phyloP scores from a whole-genome alignment of 441 rosid species.

The Daphne laureola region DNA sequence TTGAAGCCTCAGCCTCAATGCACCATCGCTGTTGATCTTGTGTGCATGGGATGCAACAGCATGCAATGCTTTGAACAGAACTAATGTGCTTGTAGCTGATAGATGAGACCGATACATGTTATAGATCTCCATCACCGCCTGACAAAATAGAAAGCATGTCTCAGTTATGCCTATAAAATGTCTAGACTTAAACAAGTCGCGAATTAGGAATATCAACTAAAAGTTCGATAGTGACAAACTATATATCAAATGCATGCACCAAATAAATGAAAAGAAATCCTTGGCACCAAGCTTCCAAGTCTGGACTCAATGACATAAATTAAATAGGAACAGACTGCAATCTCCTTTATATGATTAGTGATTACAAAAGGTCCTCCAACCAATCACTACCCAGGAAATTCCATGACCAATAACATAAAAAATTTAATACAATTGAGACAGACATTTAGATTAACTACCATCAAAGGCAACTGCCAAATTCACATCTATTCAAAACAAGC shows the following conservation, averaged over 20 bases:
- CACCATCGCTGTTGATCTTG: conserved; percentile 53
- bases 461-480: too few species aligned
- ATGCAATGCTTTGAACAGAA: conserved; percentile 78
- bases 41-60: conserved; percentile 84
- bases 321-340: too few species aligned
- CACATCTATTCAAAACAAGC: too few species aligned
- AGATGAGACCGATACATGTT: conserved; percentile 75
- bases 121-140: conserved; percentile 99
- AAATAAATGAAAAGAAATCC: background rate
- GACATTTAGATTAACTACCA: too few species aligned
- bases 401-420: too few species aligned
- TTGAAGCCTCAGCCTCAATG: conserved; percentile 72
- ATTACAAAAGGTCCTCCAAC: too few species aligned
- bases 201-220: background rate
- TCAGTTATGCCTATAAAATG: background rate
- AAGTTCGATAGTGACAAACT: background rate
- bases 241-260: background rate
- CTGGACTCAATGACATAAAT: background rate
- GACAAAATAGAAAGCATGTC: conserved; percentile 12
- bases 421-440: too few species aligned
- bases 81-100: conserved; percentile 63
- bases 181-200: background rate
- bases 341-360: too few species aligned
- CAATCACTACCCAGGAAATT: too few species aligned
- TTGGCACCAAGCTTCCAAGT: background rate